Base-by-base conservation (phyloP, 352 stramenopile species). In the Phytophthora meadii region DNA sequence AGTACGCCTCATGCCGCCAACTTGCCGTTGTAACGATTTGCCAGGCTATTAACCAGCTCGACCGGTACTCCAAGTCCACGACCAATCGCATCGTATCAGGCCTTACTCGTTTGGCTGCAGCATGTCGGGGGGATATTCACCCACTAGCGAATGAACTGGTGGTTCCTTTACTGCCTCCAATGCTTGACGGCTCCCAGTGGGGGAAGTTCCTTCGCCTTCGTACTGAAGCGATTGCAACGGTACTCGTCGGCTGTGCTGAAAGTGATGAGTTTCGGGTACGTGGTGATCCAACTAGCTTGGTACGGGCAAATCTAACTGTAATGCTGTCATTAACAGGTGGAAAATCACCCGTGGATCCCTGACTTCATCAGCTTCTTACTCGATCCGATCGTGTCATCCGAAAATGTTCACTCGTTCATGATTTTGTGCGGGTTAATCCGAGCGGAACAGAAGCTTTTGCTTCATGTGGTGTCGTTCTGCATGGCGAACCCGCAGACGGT, bases 31-130 rank as follows among this genome's bases (percentile, higher is more conserved):
- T 60, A 4, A 77, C 75, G 11, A 42, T 94, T 22, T 68, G 72
- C 19, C 68, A 79, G 28, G 83, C 85, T 4, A 65, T 88, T 12
- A 73, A 70, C 32, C 85, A 92, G 63, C 60, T 94, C 5, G 72
- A 86, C 46, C 77, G 83, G 14, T 94, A 94, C 72, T 87, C 85
- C 41, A 91, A 94, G 75, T 84, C 89, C 3, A 74, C 82, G 17
- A 69, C 73, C 2, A 85, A 76, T 19, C 71, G 80, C 10, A 88
- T 93, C 28, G 61, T 92, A 3, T 72, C 69, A 5, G 79, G 77
- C 17, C 76, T 89, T 34, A 85, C 75, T 34, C 76, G 81, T 27
- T 54, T 87, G 32, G 78, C 78, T 42, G 70, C 65, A 27, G 76
- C 76, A 1, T 86, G 78, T 61, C 62, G 64, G 3, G 27, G 65